Evolutionary conservation across 1,284 basidiomycete species (phyloP), one percentile per base, ranked within the genome.

Genomic region (Grifola frondosa): DNA sequence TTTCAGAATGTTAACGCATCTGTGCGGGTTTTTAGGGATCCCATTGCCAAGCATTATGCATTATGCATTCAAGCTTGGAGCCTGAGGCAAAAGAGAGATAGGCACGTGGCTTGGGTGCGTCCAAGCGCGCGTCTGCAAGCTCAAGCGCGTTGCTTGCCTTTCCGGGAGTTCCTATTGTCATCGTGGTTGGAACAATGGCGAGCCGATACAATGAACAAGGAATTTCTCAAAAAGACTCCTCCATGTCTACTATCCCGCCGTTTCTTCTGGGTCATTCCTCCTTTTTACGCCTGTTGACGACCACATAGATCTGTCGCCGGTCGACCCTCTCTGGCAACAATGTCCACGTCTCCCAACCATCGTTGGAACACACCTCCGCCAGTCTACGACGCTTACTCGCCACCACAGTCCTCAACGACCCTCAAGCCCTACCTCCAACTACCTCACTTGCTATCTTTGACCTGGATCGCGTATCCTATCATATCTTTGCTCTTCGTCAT

Each of bases 401-500:
- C 61, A 44, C 57, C 67, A 28, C 56, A 61, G 52, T 57, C 62
- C 47, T 64, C 65, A 50, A 75, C 77, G 16, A 74, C 75, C 26
- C 79, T 91, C 47, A 82, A 74, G 46, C 90, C 92, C 7, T 95
- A 91, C 64, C 83, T 97, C 28, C 78, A 85, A 44, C 83, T 95
- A 11, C 74, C 80, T 19, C 84, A 95, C 51, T 76, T 92, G 30
- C 78, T 95, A 33, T 87, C 88, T 19, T 79, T 96, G 17, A 79
- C 90, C 53, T 88, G 91, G 80, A 84, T 90, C 22, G 87, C 87
- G 17, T 88, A 87, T 59, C 87, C 88, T 23, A 80, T 96, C 21
- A 70, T 96, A 26, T 92, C 92, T 9, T 80, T 97, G 46, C 63
- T 94, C 51, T 91, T 97, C 60, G 81, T 95, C 59, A 85, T 84